These are phyloP conservation scores for Scutellaria baicalensis DNA, from an alignment of 257 asterid genomes.

Conservation along the genomic window DNA sequence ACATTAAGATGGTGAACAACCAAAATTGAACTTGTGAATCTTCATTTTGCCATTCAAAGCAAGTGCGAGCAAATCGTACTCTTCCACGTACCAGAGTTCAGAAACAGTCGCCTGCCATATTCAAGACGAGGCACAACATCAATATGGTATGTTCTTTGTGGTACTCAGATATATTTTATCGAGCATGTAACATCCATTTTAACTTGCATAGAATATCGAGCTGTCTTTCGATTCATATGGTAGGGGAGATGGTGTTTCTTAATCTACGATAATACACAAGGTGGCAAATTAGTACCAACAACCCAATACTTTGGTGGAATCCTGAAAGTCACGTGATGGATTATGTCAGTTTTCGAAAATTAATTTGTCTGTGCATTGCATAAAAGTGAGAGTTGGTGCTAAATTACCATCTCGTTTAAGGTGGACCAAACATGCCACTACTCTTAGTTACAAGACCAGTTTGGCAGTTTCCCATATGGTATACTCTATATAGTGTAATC, in stretches of 20 bases:
- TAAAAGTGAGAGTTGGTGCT: no score
- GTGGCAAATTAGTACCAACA: no score
- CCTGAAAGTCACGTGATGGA: no score
- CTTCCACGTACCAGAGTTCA: slow-evolving; percentile 97
- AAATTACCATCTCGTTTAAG: no score
- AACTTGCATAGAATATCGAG: not conserved
- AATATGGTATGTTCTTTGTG: not conserved
- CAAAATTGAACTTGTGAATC: slow-evolving; percentile 42
- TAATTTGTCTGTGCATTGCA: not conserved
- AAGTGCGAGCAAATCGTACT: slow-evolving; percentile 75
- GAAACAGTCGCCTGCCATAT: slow-evolving; percentile 57
- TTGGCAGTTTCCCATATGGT: no score
- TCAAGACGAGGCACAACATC: not conserved
- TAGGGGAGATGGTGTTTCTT: no score
- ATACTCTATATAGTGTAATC: no score
- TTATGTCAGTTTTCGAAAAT: not conserved
- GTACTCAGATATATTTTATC: not conserved
- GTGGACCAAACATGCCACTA: no score
- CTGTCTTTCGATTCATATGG: no score
- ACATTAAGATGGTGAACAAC: slow-evolving; percentile 36
- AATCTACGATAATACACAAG: no score
- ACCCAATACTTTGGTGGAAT: no score
- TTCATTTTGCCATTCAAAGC: slow-evolving; percentile 80
- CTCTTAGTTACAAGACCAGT: no score
- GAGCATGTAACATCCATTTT: not conserved